phyloP scores from a whole-genome alignment of 2,329 filamentous ascomycete species.

The Thermothelomyces thermophilus region DNA sequence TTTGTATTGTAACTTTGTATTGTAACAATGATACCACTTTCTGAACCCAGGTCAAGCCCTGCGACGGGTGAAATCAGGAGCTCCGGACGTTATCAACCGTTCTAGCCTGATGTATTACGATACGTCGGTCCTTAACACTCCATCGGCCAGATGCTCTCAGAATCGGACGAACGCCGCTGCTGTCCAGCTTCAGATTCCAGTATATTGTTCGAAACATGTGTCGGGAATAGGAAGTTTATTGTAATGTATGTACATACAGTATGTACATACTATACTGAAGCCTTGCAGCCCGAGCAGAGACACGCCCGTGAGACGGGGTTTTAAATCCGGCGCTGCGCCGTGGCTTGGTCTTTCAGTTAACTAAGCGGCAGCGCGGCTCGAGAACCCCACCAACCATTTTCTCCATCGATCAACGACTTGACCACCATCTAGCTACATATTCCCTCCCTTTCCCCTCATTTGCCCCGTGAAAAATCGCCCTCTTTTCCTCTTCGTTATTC shows the following conservation, averaged over 20 bases:
- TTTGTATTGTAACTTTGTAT: too few species aligned
- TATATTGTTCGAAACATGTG: not conserved
- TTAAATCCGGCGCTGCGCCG: slow-evolving; percentile 2
- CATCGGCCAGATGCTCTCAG: too few species aligned
- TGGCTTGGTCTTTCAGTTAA: slow-evolving; percentile 7
- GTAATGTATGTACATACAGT: not conserved
- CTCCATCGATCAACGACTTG: slow-evolving; percentile 6
- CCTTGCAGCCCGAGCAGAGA: not conserved
- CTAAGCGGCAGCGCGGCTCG: not conserved
- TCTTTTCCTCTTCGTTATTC: slow-evolving; percentile 8
- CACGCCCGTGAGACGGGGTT: not conserved
- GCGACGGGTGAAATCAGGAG: not conserved
- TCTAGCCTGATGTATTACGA: too few species aligned
- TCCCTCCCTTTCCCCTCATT: not conserved
- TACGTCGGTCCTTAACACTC: too few species aligned
- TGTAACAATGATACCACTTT: too few species aligned
- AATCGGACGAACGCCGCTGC: not conserved
- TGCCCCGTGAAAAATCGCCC: not conserved
- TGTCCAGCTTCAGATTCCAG: not conserved
- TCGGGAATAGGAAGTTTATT: not conserved
- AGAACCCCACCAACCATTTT: slow-evolving; percentile 17
- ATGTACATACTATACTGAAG: not conserved
- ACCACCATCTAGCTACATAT: slow-evolving; percentile 10
- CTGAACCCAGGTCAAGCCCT: not conserved
- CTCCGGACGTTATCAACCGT: not conserved